phyloP scores from a whole-genome alignment of 1,284 basidiomycete species.

The Pseudozyma sp. region DNA sequence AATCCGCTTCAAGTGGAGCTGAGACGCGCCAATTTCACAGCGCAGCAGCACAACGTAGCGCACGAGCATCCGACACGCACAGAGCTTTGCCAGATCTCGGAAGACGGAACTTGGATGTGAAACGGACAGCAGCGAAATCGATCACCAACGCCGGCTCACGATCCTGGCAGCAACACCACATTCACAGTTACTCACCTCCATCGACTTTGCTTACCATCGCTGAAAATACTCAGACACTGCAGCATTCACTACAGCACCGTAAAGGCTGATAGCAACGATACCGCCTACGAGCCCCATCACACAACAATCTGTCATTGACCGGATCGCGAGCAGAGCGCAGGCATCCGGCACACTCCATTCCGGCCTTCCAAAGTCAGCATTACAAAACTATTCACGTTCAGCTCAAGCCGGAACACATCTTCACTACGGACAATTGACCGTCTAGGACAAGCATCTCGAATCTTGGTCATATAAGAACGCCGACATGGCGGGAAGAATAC shows the following conservation, averaged over 20 bases:
- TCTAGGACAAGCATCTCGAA: not conserved
- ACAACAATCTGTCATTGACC: too few relatives aligned
- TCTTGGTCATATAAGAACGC: not conserved
- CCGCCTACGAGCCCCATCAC: too few relatives aligned
- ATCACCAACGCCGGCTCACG: conserved; percentile 27
- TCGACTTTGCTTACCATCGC: not conserved
- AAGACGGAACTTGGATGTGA: conserved; percentile 10
- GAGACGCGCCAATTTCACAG: conserved; percentile 22
- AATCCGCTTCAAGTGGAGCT: conserved; percentile 18
- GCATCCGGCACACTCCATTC: too few relatives aligned
- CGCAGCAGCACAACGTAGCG: conserved; percentile 8
- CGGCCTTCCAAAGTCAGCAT: too few relatives aligned
- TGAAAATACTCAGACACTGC: not conserved
- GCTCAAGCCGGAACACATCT: not conserved
- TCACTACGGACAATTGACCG: not conserved
- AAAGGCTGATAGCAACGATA: too few relatives aligned
- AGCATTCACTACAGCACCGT: too few relatives aligned
- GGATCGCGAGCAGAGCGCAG: too few relatives aligned
- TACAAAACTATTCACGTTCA: too few relatives aligned
- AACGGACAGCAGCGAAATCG: conserved; percentile 19
- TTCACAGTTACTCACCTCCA: conserved; percentile 7
- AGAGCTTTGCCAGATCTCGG: conserved; percentile 12
- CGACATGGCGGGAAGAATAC: conserved; percentile 64
- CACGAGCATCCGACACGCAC: conserved; percentile 10
- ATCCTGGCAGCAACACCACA: conserved; percentile 1